A percentile compares a stretch with the other conserved stretches of the same genome.
phyloP scores from a whole-genome alignment of 2,329 filamentous ascomycete species.

The Arthrobotrys conoides region DNA sequence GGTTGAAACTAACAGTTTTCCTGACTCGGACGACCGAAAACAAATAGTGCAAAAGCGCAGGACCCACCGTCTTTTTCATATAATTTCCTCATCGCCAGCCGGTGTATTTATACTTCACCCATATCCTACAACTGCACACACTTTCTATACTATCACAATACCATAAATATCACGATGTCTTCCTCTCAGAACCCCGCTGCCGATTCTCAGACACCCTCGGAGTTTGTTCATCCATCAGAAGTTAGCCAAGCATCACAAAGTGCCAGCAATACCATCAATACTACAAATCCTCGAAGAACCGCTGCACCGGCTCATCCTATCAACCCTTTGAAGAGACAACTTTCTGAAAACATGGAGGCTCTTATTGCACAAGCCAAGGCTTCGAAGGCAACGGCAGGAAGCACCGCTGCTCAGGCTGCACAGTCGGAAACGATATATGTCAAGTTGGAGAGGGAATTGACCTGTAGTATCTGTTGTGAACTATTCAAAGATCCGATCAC shows the following conservation, averaged over 20 bases:
- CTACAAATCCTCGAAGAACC: constrained; percentile 24
- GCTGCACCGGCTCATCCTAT: constrained; percentile 30
- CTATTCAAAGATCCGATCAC: constrained; percentile 91
- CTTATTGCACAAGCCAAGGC: constrained; percentile 58
- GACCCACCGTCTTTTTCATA: constrained; percentile 12
- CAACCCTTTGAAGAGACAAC: constrained; percentile 56
- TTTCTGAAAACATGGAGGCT: constrained; percentile 60
- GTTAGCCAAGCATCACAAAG: constrained; percentile 25
- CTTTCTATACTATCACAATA: background rate
- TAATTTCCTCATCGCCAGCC: background rate
- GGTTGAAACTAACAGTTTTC: constrained; percentile 20
- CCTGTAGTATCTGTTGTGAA: constrained; percentile 83
- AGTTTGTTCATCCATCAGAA: constrained; percentile 28
- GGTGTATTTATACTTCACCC: constrained; percentile 18
- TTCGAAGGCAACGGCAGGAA: constrained; percentile 42
- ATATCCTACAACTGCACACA: background rate
- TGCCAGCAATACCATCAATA: constrained; percentile 7
- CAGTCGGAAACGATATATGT: constrained; percentile 53
- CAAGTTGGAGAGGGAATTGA: constrained; percentile 58
- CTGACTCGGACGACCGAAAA: constrained; percentile 32
- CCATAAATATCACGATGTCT: constrained; percentile 34
- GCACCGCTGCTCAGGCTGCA: constrained; percentile 39
- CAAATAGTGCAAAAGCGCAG: constrained; percentile 14
- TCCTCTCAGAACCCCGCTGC: constrained; percentile 39
- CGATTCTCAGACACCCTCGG: constrained; percentile 11